Conservation (phyloP, 192 early-diverging fungal species). For the Coemansia sp. region DNA sequence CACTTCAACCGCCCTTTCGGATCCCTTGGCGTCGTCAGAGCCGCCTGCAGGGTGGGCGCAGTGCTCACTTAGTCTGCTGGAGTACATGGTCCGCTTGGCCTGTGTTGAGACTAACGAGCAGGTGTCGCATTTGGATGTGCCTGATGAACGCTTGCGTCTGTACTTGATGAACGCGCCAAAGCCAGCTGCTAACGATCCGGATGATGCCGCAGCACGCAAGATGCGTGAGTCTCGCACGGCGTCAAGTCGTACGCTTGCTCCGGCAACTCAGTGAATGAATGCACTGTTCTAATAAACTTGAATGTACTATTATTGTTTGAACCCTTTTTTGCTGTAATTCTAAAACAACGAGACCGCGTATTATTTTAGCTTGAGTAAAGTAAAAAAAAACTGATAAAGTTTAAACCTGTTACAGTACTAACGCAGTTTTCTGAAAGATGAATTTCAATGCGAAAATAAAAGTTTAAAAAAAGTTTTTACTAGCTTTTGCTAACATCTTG, state of each 20-base stretch:
- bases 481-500: too few species aligned
- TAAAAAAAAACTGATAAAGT: too few species aligned
- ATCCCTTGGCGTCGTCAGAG: background rate
- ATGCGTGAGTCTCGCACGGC: background rate
- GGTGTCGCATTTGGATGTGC: constrained; percentile 58
- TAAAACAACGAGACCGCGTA: too few species aligned
- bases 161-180: constrained; percentile 41
- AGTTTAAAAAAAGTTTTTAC: too few species aligned
- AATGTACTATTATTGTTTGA: too few species aligned
- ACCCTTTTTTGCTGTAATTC: too few species aligned
- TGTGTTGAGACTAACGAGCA: constrained; percentile 66
- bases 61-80: constrained; percentile 58
- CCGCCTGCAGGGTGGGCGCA: constrained; percentile 30
- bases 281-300: too few species aligned
- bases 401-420: too few species aligned
- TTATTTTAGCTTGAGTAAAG: too few species aligned
- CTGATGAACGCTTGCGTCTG: constrained; percentile 66
- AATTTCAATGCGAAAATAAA: too few species aligned
- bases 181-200: background rate
- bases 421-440: too few species aligned
- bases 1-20: background rate
- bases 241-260: background rate
- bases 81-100: constrained; percentile 62
- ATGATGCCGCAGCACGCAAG: background rate
- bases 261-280: background rate